Percentiles rank a stretch among this genome's conserved stretches.
These are phyloP conservation scores for Paracoccidioides brasiliensis DNA, from an alignment of 2,329 filamentous ascomycete species.

Conservation along the genomic window DNA sequence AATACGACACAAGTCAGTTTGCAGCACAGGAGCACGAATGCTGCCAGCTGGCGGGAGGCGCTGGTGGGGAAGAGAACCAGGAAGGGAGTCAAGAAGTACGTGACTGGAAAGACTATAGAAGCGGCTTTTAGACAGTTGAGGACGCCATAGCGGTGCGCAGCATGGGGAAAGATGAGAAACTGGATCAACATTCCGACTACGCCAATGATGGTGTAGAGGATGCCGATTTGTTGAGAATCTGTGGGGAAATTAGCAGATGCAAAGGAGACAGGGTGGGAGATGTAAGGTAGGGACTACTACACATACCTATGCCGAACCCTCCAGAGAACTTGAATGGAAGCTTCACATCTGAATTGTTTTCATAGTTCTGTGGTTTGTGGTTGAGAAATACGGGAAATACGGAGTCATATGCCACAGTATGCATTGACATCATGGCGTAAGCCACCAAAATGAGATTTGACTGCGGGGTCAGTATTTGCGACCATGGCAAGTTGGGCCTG, in stretches of 20 bases:
- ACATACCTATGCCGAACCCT: conserved; percentile 55
- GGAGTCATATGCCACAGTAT: conserved; percentile 76
- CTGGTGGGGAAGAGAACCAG: conserved; percentile 48
- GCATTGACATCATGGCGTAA: conserved; percentile 70
- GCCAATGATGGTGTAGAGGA: conserved; percentile 74
- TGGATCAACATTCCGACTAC: conserved; percentile 68
- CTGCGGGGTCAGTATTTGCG: conserved; percentile 60
- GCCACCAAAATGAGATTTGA: conserved; percentile 60
- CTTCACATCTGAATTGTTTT: conserved; percentile 43
- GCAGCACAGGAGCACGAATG: conserved; percentile 55
- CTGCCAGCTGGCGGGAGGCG: conserved; percentile 41
- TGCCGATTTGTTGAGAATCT: conserved; percentile 61
- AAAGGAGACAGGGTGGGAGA: not conserved
- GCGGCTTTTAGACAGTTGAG: conserved; percentile 59
- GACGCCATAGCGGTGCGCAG: conserved; percentile 61
- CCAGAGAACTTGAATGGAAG: conserved; percentile 72
- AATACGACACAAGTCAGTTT: conserved; percentile 70
- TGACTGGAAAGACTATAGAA: conserved; percentile 54
- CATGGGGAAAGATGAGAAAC: conserved; percentile 68
- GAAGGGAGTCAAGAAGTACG: conserved; percentile 75
- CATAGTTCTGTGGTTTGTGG: conserved; percentile 46
- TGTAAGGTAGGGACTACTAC: not conserved
- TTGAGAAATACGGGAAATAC: conserved; percentile 81
- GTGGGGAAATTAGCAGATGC: conserved; percentile 15
- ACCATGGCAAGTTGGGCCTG: conserved; percentile 23